Conservation (phyloP, 169 alveolate genomes). For the Babesia ovis region DNA sequence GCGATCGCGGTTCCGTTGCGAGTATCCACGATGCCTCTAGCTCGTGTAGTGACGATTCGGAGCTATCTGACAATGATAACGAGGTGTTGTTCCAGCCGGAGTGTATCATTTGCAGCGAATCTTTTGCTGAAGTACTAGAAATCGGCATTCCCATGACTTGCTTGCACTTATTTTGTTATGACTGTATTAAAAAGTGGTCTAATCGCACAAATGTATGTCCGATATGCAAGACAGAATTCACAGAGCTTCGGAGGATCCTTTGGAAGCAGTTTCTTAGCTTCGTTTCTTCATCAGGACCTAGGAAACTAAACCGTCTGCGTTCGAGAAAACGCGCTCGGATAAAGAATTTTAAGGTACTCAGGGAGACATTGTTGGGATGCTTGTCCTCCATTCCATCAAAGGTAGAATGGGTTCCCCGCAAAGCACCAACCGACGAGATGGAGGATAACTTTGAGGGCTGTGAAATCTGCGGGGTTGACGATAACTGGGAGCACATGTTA, state of each 20-base stretch:
- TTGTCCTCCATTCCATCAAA: constrained; percentile 27
- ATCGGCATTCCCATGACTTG: constrained; percentile 64
- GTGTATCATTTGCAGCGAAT: constrained; percentile 64
- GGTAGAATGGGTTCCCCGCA: constrained; percentile 17
- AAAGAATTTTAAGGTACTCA: constrained; percentile 8
- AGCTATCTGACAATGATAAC: not conserved
- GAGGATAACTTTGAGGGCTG: constrained; percentile 71
- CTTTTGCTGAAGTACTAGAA: constrained; percentile 15
- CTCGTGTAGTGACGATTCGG: constrained; percentile 26
- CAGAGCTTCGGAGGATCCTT: constrained; percentile 31
- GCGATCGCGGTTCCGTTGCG: constrained; percentile 8
- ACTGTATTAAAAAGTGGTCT: constrained; percentile 69
- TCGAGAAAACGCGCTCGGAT: not conserved
- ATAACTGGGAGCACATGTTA: constrained; percentile 75
- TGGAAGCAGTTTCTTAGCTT: constrained; percentile 31
- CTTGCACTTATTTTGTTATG: constrained; percentile 70
- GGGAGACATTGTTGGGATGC: constrained; percentile 2
- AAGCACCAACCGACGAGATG: constrained; percentile 26
- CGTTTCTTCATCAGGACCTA: not conserved
- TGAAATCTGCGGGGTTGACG: constrained; percentile 73
- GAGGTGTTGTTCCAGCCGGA: constrained; percentile 44
- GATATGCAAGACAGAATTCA: constrained; percentile 69
- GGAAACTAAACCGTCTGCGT: not conserved
- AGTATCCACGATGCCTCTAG: not conserved
- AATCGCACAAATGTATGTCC: constrained; percentile 71